Base-by-base conservation (phyloP, 306 rosid species). In the Neltuma alba region DNA sequence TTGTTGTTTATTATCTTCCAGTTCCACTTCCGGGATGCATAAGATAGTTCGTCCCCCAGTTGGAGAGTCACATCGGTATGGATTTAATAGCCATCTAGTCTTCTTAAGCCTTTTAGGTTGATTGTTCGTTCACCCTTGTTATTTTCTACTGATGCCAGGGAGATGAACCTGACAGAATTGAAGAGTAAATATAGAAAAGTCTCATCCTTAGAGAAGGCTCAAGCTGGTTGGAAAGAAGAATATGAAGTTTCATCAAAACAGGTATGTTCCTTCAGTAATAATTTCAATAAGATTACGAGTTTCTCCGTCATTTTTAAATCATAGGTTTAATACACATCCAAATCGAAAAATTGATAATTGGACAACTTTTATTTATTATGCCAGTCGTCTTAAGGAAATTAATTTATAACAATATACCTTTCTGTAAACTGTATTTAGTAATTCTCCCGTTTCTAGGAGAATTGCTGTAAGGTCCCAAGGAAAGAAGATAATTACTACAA, bases 11-110 rank as follows among this genome's bases (percentile, higher is more conserved):
- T 66, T 84, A 16, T 85, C 78, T 79, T 89, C 42, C 96, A 96
- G 99, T 83, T 93, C 99, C 60, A 75, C 89, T 75, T 83, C 98
- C 44, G 97, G 94, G 64, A 80, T 81, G 85, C 91, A 86, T 80
- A 95, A 92, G 84, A 93, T 87, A 78, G 96, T 95, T 60, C 99
- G 99, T 11, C 99, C 99, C 18, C 94, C 97, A 7, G 96, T 93
- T 88, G 98, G 99, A 81, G 99, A 95, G 91, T 93, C 99, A 15
- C 62, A 84, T 60, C 88, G 98, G 99, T 96, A 90, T 78, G 75
- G 76, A 57, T 40, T 66, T 67, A 45, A 44, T 68, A 47, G 72
- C 85, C 75, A 28, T 76, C 42, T 18, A 21, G 27, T 60, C 76
- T 80, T 55, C 18, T 64, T 55, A 76, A 50, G 58, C 48, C 71